A percentile compares a stretch with the other conserved stretches of the same genome.
phyloP scores from a whole-genome alignment of 805 yeast genomes.

The Candida tallmaniae region DNA sequence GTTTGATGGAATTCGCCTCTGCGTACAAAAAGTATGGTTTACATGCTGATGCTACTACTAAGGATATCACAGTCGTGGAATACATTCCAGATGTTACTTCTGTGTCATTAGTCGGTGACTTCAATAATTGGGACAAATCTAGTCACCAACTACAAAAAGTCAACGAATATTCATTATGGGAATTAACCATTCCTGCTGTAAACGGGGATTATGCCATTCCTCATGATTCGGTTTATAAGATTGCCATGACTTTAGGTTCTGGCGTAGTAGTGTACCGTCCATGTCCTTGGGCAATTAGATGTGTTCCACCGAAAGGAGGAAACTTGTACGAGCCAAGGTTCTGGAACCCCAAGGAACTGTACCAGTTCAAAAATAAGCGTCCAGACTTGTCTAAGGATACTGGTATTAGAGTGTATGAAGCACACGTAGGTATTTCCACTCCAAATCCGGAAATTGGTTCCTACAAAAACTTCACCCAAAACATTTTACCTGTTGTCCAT shows the following conservation, averaged over 20 bases:
- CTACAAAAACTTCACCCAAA: constrained; percentile 76
- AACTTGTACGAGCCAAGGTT: constrained; percentile 77
- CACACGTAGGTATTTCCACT: constrained; percentile 91
- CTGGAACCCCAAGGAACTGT: constrained; percentile 74
- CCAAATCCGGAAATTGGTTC: constrained; percentile 84
- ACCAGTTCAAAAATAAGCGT: constrained; percentile 58
- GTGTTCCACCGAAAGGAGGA: constrained; percentile 61
- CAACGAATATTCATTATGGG: constrained; percentile 71
- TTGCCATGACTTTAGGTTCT: constrained; percentile 57
- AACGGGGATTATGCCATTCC: constrained; percentile 62
- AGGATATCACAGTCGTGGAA: constrained; percentile 62
- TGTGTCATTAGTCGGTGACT: constrained; percentile 87
- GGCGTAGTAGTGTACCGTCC: constrained; percentile 75
- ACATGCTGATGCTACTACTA: constrained; percentile 50
- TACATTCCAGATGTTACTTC: constrained; percentile 85
- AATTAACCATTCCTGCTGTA: constrained; percentile 52
- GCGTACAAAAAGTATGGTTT: constrained; percentile 77
- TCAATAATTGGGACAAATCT: constrained; percentile 73
- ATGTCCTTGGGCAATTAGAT: constrained; percentile 87
- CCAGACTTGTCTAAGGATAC: constrained; percentile 48
- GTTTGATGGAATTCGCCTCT: constrained; percentile 60
- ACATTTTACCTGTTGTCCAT: constrained; percentile 78
- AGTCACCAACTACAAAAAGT: constrained; percentile 48
- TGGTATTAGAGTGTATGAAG: constrained; percentile 79
- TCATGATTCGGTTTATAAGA: constrained; percentile 76